A percentile compares a stretch with the other conserved stretches of the same genome.
These are phyloP conservation scores for Drosera spatulata DNA, from an alignment of 179 eudicot species.

Conservation along the genomic window DNA sequence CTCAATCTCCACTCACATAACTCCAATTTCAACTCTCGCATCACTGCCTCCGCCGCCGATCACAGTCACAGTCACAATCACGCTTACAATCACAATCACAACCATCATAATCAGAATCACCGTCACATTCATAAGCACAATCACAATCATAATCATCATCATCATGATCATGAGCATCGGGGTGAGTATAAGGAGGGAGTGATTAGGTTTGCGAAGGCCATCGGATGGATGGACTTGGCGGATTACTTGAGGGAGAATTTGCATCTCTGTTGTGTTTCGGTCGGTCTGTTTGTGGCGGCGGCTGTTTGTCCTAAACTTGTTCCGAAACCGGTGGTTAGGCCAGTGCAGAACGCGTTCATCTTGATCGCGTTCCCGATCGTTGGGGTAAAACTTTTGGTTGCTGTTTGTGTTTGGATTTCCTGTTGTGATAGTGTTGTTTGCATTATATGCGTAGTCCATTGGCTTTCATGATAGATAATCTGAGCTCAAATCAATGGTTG, in stretches of 20 bases:
- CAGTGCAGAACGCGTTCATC: conserved; percentile 50
- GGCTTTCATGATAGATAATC: too few species aligned
- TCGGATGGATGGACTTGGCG: conserved; percentile 69
- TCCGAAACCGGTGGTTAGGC: conserved; percentile 36
- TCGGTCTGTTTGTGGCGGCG: conserved; percentile 60
- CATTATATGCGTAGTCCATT: too few species aligned
- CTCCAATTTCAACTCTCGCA: conserved; percentile 4
- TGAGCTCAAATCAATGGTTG: too few species aligned
- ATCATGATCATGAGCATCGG: conserved; percentile 15
- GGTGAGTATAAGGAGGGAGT: conserved; percentile 43
- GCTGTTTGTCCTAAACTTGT: conserved; percentile 65
- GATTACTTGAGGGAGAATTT: conserved; percentile 69
- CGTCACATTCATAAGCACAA: conserved; percentile 11
- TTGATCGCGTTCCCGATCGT: conserved; percentile 79
- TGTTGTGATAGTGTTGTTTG: background rate
- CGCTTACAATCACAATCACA: conserved; percentile 14
- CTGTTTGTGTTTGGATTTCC: background rate
- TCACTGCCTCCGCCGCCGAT: conserved; percentile 10
- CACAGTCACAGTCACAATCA: conserved; percentile 15
- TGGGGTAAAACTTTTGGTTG: conserved; percentile 42
- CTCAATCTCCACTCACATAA: conserved; percentile 5
- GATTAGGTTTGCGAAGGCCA: conserved; percentile 44
- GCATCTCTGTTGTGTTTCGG: conserved; percentile 68
- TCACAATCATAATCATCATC: conserved; percentile 13
- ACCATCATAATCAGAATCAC: conserved; percentile 15